Evolutionary conservation across 2,329 filamentous ascomycete species (phyloP).

Genomic region (Chaetoscypha palmicola): DNA sequence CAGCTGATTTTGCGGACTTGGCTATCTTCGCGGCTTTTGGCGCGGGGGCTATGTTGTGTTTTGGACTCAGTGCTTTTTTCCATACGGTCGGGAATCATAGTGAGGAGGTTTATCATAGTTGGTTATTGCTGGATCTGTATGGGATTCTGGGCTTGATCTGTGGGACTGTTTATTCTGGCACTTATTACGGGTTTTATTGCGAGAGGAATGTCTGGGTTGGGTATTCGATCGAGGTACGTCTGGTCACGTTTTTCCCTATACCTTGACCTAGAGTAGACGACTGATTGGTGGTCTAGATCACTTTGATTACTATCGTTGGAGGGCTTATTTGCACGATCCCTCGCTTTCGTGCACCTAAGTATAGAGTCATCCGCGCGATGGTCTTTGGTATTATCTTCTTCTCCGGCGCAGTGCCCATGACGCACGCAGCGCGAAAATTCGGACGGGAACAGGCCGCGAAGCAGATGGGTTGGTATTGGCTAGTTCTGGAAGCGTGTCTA

Average conservation of each 20-base stretch:
- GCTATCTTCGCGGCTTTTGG: constrained; percentile 4
- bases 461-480: constrained; percentile 10
- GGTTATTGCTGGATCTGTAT: constrained; percentile 10
- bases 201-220: constrained; percentile 12
- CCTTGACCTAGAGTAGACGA: not conserved
- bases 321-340: constrained; percentile 8
- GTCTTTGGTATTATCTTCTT: constrained; percentile 10
- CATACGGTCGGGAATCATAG: constrained; percentile 14
- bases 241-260: not conserved
- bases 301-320: constrained; percentile 7
- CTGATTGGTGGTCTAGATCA: not conserved
- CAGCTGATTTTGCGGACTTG: constrained; percentile 7
- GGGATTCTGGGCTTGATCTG: constrained; percentile 10
- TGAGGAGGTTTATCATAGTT: constrained; percentile 6
- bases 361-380: constrained; percentile 4
- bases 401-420: constrained; percentile 10
- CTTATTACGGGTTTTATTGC: constrained; percentile 21
- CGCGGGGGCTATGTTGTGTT: constrained; percentile 6
- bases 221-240: constrained; percentile 17
- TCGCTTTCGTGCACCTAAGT: constrained; percentile 8
- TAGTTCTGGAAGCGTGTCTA: constrained; percentile 9
- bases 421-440: constrained; percentile 6
- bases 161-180: constrained; percentile 15
- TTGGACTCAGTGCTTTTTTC: constrained; percentile 10
- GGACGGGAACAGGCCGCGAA: constrained; percentile 7